Conservation (phyloP, 305 asterid genomes). For the Rubia peregrina region DNA sequence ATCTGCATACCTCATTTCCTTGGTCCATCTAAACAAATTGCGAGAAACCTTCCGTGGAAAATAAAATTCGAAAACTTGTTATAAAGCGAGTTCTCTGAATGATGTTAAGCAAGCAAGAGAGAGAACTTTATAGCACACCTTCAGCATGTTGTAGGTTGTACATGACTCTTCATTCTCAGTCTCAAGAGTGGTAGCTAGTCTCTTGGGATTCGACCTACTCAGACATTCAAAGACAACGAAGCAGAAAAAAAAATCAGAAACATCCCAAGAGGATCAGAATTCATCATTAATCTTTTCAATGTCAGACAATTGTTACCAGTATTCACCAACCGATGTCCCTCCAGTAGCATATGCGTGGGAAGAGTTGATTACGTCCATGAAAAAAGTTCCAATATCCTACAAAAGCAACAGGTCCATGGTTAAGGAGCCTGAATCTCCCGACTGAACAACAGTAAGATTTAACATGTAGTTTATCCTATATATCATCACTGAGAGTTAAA, state of each 20-base stretch:
- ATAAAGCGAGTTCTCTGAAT: neutral
- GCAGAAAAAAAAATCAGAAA: conserved; percentile 12
- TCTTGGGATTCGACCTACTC: conserved; percentile 70
- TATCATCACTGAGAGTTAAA: neutral
- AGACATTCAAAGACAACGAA: conserved; percentile 5
- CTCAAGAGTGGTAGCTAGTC: conserved; percentile 50
- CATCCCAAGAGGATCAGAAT: neutral
- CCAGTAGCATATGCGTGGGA: conserved; percentile 92
- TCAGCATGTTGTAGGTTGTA: conserved; percentile 87
- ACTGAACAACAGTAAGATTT: neutral
- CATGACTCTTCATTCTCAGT: conserved; percentile 87
- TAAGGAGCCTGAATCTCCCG: neutral
- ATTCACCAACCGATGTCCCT: conserved; percentile 70
- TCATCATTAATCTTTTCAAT: neutral
- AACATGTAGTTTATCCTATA: neutral
- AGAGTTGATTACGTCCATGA: conserved; percentile 76
- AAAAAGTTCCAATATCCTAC: conserved; percentile 71
- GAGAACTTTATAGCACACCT: conserved; percentile 34
- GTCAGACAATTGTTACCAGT: conserved; percentile 40
- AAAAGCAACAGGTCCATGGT: conserved; percentile 3
- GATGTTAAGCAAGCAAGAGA: neutral
- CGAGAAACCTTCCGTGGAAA: conserved; percentile 55
- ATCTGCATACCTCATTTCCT: conserved; percentile 80
- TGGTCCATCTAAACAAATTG: conserved; percentile 79
- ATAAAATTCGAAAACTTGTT: neutral